A percentile compares a stretch with the other conserved stretches of the same genome.
phyloP scores from a whole-genome alignment of 257 asterid genomes.

The Nicotiana paniculata region DNA sequence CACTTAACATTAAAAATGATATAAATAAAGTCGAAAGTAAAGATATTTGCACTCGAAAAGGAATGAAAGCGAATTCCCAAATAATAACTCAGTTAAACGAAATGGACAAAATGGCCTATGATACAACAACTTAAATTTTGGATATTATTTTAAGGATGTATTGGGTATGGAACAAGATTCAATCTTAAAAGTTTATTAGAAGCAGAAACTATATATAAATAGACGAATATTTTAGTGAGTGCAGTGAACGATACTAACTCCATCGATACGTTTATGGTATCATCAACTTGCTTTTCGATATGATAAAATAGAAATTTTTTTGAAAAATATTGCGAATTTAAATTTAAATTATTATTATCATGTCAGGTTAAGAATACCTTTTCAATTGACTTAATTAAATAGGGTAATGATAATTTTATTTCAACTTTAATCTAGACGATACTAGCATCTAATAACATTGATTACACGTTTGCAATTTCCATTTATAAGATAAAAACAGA shows the following conservation, averaged over 20 bases:
- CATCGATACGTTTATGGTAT: background rate
- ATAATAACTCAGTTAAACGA: background rate
- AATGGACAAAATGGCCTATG: background rate
- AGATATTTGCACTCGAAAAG: background rate
- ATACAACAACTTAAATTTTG: too few species aligned
- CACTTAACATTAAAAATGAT: background rate
- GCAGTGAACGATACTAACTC: background rate
- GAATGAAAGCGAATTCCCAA: background rate
- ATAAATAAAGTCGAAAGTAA: background rate
- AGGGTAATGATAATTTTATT: background rate
- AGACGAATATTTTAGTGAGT: too few species aligned
- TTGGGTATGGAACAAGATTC: background rate
- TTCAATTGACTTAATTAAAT: background rate
- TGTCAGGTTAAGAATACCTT: background rate
- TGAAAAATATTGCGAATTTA: background rate
- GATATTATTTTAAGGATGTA: background rate
- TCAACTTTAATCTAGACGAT: background rate
- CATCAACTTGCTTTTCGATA: background rate
- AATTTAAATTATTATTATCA: too few species aligned
- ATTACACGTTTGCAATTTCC: background rate
- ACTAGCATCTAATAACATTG: background rate
- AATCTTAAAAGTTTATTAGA: background rate
- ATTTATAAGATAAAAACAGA: too few species aligned
- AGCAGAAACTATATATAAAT: too few species aligned
- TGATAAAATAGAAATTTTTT: too few species aligned